Percentiles rank a stretch among this genome's conserved stretches.
These are phyloP conservation scores for Aegilops speltoides DNA, from an alignment of 176 grass and related monocot species.

Conservation along the genomic window DNA sequence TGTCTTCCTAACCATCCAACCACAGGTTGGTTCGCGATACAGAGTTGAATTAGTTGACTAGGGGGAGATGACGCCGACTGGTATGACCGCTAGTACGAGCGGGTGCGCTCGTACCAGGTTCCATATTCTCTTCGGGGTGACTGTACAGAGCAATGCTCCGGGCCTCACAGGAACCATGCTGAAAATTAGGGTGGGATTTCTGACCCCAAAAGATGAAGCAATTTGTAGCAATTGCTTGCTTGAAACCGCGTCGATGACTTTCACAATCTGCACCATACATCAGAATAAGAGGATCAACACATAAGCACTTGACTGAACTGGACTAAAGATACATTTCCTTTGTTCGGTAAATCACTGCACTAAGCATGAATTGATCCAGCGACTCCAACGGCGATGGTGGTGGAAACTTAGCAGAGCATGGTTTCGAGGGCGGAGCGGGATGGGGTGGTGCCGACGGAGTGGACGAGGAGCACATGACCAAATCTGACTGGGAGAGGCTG, in stretches of 20 bases:
- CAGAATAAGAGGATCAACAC: conserved; percentile 7
- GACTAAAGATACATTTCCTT: neutral
- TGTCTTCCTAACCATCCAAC: too few species aligned
- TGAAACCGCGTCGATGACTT: conserved; percentile 90
- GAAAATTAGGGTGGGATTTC: conserved; percentile 65
- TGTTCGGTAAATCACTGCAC: neutral
- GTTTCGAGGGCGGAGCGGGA: too few species aligned
- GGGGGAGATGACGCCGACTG: too few species aligned
- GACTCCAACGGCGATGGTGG: too few species aligned
- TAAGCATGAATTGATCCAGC: neutral
- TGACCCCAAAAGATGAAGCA: conserved; percentile 55
- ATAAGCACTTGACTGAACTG: neutral
- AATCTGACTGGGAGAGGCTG: too few species aligned
- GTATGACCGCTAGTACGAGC: too few species aligned
- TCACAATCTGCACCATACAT: conserved; percentile 64
- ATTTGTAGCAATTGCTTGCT: conserved; percentile 83
- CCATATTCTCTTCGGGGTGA: conserved; percentile 20
- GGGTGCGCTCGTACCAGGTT: too few species aligned
- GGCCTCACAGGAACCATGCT: conserved; percentile 75
- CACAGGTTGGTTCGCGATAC: too few species aligned
- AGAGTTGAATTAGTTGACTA: too few species aligned
- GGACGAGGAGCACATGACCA: too few species aligned
- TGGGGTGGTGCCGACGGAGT: too few species aligned
- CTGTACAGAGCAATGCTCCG: conserved; percentile 61
- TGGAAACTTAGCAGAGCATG: too few species aligned